Base-by-base conservation (phyloP, 2,329 filamentous ascomycete genomes). In the Thelonectria olida region DNA sequence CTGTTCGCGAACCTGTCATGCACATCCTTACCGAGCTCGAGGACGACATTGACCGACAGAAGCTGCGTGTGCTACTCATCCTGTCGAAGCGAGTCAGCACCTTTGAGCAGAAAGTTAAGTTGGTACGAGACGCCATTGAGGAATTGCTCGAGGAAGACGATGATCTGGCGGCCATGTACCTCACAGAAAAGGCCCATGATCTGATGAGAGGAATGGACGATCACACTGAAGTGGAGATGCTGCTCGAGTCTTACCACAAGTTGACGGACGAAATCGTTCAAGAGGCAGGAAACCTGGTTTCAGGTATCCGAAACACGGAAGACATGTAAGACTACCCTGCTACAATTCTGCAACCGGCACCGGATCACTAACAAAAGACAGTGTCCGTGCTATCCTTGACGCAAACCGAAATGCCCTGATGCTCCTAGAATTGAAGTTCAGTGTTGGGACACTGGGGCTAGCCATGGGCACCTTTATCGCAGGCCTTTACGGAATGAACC, bases 401-500 rank as follows among this genome's bases (percentile, higher is more conserved):
- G 95, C 96, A 56, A 99, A 99, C 76, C 94, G 96, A 68, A 99
- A 99, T 81, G 92, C 93, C 8, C 91, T 99, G 67, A 99, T 99
- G 96, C 85, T 99, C 17, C 86, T 98, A 28, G 96, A 98, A 66
- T 89, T 99, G 70, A 97, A 97, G 75, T 97, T 98, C 80, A 96
- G 92, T 74, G 94, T 99, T 62, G 92, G 93, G 58, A 98, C 96
- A 1, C 87, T 99, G 5, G 93, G 94, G n/a, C 88, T 98, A 48
- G 95, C 93, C 55, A 93, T 94, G 74, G 96, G 96, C 56, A 97
- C 96, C 50, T 96, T 98, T 74, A 86, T 97, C 71, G 96, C 96
- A 8, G 94, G 94, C n/a, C 88, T 99, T n/a, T 99, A 98, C 84
- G 96, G 96, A 70, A 98, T 98, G 94, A 99, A 99, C 81, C 82